Conservation (phyloP, 1,284 basidiomycete genomes). For the Leccinum pachyderme region DNA sequence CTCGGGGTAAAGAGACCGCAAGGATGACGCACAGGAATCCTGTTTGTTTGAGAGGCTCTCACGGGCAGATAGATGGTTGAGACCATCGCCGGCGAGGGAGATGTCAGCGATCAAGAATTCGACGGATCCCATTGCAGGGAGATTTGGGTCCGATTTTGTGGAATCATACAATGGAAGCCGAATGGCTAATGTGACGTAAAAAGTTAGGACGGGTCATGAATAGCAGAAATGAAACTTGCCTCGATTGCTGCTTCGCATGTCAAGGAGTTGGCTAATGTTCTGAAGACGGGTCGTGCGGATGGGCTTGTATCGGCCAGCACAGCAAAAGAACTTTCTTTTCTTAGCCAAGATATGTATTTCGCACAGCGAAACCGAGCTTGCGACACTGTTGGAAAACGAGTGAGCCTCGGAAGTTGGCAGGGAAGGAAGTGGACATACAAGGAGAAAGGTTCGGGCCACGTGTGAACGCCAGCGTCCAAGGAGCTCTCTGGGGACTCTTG, state of each 20-base stretch:
- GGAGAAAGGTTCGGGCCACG: constrained; percentile 30
- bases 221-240: constrained; percentile 33
- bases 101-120: constrained; percentile 25
- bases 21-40: constrained; percentile 6
- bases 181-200: constrained; percentile 31
- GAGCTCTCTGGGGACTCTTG: constrained; percentile 32
- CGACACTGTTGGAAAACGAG: constrained; percentile 9
- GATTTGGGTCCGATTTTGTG: constrained; percentile 29
- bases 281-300: constrained; percentile 32
- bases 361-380: constrained; percentile 24
- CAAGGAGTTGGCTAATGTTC: constrained; percentile 24
- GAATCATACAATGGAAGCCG: constrained; percentile 35
- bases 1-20: constrained; percentile 19
- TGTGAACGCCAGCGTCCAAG: constrained; percentile 25
- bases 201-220: constrained; percentile 27
- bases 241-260: constrained; percentile 27
- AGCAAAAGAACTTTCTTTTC: constrained; percentile 31
- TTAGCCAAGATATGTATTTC: constrained; percentile 29
- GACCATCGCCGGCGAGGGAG: background rate
- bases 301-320: constrained; percentile 26
- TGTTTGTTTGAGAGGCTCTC: constrained; percentile 14
- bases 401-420: constrained; percentile 12
- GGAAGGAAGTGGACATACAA: constrained; percentile 21
- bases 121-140: constrained; percentile 26
- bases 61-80: constrained; percentile 14